Evolutionary conservation across 345 rosid species (phyloP).

Genomic region (sweet orange (Citrus sinensis)): DNA sequence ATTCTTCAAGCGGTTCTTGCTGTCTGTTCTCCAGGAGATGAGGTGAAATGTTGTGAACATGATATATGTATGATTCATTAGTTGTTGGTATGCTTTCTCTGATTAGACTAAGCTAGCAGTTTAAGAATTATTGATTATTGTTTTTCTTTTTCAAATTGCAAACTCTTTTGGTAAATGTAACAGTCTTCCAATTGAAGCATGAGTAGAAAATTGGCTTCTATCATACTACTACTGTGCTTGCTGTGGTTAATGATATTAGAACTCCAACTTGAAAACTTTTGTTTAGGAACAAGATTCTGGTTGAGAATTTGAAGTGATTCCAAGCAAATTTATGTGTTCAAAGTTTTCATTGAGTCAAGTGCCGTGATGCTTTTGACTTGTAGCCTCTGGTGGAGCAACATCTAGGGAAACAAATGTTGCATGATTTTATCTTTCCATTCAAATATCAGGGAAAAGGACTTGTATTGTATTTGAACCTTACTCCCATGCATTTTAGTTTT

Average conservation of each 20-base stretch:
- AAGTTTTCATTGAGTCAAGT: not conserved
- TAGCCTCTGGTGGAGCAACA: not conserved
- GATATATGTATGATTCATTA: not conserved
- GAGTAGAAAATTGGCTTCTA: not conserved
- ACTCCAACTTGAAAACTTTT: not conserved
- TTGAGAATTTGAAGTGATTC: not conserved
- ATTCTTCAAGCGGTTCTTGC: slow-evolving; percentile 69
- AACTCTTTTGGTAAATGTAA: not conserved
- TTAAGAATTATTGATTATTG: not conserved
- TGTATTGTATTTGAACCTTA: not conserved
- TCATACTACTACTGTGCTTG: not conserved
- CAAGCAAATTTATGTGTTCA: not conserved
- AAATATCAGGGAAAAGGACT: not conserved
- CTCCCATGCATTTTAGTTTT: not conserved
- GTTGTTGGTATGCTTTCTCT: not conserved
- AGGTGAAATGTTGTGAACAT: slow-evolving; percentile 42
- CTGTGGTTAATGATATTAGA: not conserved
- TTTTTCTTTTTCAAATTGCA: not conserved
- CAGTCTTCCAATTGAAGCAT: not conserved
- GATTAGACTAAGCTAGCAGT: not conserved
- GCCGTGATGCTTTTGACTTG: not conserved
- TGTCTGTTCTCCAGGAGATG: slow-evolving; percentile 94
- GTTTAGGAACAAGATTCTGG: not conserved
- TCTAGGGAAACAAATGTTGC: not conserved
- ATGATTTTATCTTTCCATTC: not conserved